A percentile compares a stretch with the other conserved stretches of the same genome.
Conservation (phyloP, 2,329 filamentous ascomycete species). For the Cladorrhinum sp. region DNA sequence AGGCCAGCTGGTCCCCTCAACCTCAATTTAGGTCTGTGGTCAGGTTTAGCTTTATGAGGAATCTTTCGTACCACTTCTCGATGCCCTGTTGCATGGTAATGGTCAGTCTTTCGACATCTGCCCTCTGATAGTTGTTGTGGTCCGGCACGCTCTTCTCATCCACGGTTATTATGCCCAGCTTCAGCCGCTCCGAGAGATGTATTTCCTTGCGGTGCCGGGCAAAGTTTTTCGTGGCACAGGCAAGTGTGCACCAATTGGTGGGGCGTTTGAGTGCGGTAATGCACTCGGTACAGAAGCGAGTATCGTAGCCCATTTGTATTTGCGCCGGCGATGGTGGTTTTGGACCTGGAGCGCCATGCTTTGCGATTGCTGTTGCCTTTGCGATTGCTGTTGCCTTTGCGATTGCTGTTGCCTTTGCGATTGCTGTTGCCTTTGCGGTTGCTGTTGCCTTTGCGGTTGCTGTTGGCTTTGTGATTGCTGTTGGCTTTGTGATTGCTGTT, state of each 20-base stretch:
- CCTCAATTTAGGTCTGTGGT: not conserved
- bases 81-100: not conserved
- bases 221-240: conserved; percentile 34
- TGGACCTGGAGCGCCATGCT: conserved; percentile 6
- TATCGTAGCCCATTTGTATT: conserved; percentile 9
- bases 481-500: no score
- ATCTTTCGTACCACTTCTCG: not conserved
- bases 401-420: no score
- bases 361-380: not conserved
- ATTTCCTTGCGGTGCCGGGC: conserved; percentile 33
- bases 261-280: conserved; percentile 28
- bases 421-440: no score
- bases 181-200: conserved; percentile 30
- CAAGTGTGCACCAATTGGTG: conserved; percentile 32
- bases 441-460: no score
- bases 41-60: not conserved
- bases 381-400: not conserved
- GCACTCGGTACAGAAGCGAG: conserved; percentile 35
- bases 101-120: conserved; percentile 12
- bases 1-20: no score
- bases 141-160: conserved; percentile 15
- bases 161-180: conserved; percentile 11
- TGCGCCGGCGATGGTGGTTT: not conserved
- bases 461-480: no score
- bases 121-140: conserved; percentile 18